These are phyloP conservation scores for Pseudoscleropodium purum DNA, from an alignment of 225 moss, liverwort and hornwort genomes.

Conservation along the genomic window DNA sequence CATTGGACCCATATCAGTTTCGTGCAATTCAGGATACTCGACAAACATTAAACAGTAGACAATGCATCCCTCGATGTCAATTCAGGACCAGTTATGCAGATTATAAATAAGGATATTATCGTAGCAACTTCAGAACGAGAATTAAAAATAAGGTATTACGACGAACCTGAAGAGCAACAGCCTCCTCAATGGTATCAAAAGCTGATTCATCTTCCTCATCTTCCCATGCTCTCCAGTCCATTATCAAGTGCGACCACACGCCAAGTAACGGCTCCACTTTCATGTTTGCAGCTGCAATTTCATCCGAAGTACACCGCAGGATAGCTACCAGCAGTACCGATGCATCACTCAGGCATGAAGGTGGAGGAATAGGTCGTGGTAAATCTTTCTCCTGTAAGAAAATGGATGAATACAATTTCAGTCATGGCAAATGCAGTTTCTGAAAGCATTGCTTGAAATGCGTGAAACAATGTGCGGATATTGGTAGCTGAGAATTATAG, in stretches of 20 bases:
- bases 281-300: conserved; percentile 32
- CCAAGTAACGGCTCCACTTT: conserved; percentile 77
- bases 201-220: conserved; percentile 91
- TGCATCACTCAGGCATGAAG: conserved; percentile 87
- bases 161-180: conserved; percentile 71
- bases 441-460: background rate
- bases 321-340: conserved; percentile 70
- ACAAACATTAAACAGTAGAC: background rate
- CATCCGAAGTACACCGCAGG: conserved; percentile 60
- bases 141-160: background rate
- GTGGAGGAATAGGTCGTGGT: conserved; percentile 61
- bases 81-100: background rate
- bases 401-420: background rate
- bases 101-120: background rate
- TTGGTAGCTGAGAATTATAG: background rate
- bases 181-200: conserved; percentile 87
- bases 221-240: conserved; percentile 94
- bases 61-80: background rate
- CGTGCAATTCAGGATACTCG: background rate
- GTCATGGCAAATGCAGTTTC: background rate
- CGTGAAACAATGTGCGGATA: background rate
- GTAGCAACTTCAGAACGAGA: background rate
- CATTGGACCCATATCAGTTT: background rate
- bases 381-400: conserved; percentile 53
- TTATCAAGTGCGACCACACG: conserved; percentile 82